Percentiles rank a stretch among this genome's conserved stretches.
Evolutionary conservation across 768 basidiomycete genomes (phyloP).

Genomic region (Tubosaeta sp.): DNA sequence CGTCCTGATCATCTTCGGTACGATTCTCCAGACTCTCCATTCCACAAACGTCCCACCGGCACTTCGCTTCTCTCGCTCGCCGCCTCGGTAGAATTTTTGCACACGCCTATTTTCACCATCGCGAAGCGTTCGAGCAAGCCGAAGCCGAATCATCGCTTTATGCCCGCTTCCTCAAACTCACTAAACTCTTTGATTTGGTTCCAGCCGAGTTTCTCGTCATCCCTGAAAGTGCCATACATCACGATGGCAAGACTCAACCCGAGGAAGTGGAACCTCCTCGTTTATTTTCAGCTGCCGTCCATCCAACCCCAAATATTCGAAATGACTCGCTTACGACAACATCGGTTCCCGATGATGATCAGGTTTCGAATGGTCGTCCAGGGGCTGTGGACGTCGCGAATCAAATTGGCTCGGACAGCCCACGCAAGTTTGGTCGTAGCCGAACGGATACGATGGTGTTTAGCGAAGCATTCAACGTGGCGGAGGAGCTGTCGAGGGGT

Average conservation of each 20-base stretch:
- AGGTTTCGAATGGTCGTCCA: slow-evolving; percentile 13
- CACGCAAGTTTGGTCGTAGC: slow-evolving; percentile 47
- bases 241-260: slow-evolving; percentile 23
- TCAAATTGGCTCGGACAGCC: slow-evolving; percentile 32
- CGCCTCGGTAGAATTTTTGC: slow-evolving; percentile 93
- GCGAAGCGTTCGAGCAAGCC: slow-evolving; percentile 85
- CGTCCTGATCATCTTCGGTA: slow-evolving; percentile 14
- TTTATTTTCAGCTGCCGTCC: slow-evolving; percentile 38
- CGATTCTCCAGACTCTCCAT: slow-evolving; percentile 62
- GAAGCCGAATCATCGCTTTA: slow-evolving; percentile 90
- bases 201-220: slow-evolving; percentile 82
- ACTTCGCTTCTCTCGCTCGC: slow-evolving; percentile 85
- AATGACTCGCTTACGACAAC: slow-evolving; percentile 11
- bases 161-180: slow-evolving; percentile 83
- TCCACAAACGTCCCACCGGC: slow-evolving; percentile 74
- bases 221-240: slow-evolving; percentile 41
- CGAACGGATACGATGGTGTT: slow-evolving; percentile 77
- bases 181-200: slow-evolving; percentile 75
- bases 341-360: slow-evolving; percentile 2
- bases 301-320: slow-evolving; percentile 22
- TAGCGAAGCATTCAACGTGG: slow-evolving; percentile 39
- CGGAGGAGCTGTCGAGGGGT: slow-evolving; percentile 35
- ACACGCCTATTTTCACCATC: slow-evolving; percentile 94
- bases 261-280: slow-evolving; percentile 38
- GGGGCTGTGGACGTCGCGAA: slow-evolving; percentile 15